Conservation (phyloP, 306 rosid genomes). For the Trifolium repens region DNA sequence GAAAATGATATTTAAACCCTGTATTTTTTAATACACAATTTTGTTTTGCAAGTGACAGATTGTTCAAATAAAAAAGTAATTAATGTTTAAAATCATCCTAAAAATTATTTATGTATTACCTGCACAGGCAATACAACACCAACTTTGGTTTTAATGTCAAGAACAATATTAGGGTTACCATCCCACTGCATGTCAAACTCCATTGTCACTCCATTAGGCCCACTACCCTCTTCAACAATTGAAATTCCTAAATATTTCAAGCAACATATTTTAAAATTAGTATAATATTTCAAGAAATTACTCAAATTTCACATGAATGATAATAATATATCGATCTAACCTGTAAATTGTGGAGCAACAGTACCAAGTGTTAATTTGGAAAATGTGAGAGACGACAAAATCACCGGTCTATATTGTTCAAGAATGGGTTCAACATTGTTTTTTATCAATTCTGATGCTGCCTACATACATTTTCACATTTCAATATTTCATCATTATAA, state of each 20-base stretch:
- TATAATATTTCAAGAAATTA: background rate
- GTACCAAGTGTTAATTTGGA: constrained; percentile 87
- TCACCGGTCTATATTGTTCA: constrained; percentile 71
- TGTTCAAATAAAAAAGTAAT: constrained; percentile 8
- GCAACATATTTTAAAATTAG: constrained; percentile 35
- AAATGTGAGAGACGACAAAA: constrained; percentile 77
- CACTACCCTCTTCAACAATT: constrained; percentile 68
- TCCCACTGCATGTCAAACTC: constrained; percentile 98
- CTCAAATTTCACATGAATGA: constrained; percentile 4
- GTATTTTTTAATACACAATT: background rate
- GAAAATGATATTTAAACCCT: too few relatives aligned
- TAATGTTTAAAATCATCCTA: background rate
- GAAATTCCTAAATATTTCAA: constrained; percentile 56
- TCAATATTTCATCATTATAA: background rate
- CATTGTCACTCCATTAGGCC: constrained; percentile 63
- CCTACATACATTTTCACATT: constrained; percentile 54
- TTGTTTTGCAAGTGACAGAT: background rate
- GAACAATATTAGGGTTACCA: constrained; percentile 80
- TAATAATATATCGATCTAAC: constrained; percentile 49
- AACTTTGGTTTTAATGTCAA: constrained; percentile 77
- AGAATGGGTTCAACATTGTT: constrained; percentile 76
- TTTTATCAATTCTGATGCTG: constrained; percentile 82
- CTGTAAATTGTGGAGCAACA: constrained; percentile 93
- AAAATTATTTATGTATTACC: constrained; percentile 54
- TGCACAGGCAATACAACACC: constrained; percentile 85